phyloP scores from a whole-genome alignment of 2,329 filamentous ascomycete genomes.

The Dactylellina parvicollis region DNA sequence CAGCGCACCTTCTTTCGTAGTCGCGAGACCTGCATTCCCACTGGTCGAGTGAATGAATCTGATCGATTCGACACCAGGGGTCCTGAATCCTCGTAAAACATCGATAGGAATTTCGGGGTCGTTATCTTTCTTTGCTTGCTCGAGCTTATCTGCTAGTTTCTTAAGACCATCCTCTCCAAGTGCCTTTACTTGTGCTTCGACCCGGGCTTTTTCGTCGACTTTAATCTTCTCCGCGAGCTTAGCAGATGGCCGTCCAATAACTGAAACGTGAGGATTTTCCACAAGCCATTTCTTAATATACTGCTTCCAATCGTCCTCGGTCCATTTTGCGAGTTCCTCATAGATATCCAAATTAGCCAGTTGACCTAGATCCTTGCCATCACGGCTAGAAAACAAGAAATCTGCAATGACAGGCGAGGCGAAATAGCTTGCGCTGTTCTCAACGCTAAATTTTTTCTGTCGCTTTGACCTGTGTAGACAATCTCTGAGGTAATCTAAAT shows the following conservation, averaged over 20 bases:
- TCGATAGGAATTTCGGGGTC: conserved; percentile 84
- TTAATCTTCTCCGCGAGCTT: conserved; percentile 83
- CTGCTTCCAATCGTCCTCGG: conserved; percentile 80
- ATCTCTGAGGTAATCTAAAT: conserved; percentile 89
- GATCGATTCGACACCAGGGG: conserved; percentile 88
- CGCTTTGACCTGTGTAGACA: conserved; percentile 84
- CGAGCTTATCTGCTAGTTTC: conserved; percentile 77
- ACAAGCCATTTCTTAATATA: conserved; percentile 72
- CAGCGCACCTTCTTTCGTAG: conserved; percentile 2
- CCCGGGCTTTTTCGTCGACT: conserved; percentile 77
- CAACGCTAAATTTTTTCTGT: conserved; percentile 83
- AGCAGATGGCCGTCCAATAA: conserved; percentile 85
- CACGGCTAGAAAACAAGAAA: conserved; percentile 86
- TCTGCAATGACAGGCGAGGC: conserved; percentile 87
- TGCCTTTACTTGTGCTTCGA: conserved; percentile 79
- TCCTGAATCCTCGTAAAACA: conserved; percentile 80
- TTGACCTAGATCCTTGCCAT: conserved; percentile 70
- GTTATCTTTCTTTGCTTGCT: conserved; percentile 86
- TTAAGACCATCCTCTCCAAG: conserved; percentile 85
- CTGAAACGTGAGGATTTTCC: conserved; percentile 75
- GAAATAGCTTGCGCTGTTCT: conserved; percentile 82
- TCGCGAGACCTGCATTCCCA: conserved; percentile 34
- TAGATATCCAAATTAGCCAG: conserved; percentile 54
- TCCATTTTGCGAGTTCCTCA: conserved; percentile 80
- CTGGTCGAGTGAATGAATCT: conserved; percentile 78